Evolutionary conservation across 2,329 filamentous ascomycete species (phyloP), one percentile per base, ranked within the genome.

Genomic region (Setomelanomma holmii): DNA sequence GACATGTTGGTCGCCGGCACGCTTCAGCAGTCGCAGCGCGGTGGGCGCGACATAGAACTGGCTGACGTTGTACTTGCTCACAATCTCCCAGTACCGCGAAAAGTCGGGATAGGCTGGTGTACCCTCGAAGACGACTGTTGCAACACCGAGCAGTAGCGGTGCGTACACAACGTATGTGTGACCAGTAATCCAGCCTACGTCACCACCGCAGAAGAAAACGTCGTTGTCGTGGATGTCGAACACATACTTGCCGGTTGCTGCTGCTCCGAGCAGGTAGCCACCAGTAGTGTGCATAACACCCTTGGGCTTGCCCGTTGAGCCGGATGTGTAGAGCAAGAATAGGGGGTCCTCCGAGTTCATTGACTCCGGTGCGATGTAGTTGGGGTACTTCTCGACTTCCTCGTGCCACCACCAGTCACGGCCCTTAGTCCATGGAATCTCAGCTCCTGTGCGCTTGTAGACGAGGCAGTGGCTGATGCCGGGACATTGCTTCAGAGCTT

Each of bases 31-130:
- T 66, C 95, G 86, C 75, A 99, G 81, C 10, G 95, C 95, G 20
- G 95, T 99, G 19, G 95, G 95, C 1, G 95, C 95, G 55, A 98
- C 95, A 75, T 99, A 99, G 81, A 99, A 99, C 69, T 99, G 95
- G 17, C 93, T 97, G 62, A 99, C 90, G 61, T 90, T 84, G 81
- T 99, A 89, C 82, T 96, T 91, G 67, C 93, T 91, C 75, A 98
- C 93, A 46, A 98, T 95, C 63, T 98, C 93, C 95, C 95, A 99
- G 82, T 99, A 99, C 64, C 95, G 87, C 51, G 93, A 97, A 82
- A 97, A 99, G 82, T 96, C 89, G 68, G 95, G 95, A 76, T 98
- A 98, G 44, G 93, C 93, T 0, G 95, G 95, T 2, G 95, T 99
- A 65, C 95, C 96, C 80, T 99, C 95, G 66, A 98, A 99, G 23